A percentile compares a stretch with the other conserved stretches of the same genome.
Conservation (phyloP, 306 rosid species). For the Purshia tridentata region DNA sequence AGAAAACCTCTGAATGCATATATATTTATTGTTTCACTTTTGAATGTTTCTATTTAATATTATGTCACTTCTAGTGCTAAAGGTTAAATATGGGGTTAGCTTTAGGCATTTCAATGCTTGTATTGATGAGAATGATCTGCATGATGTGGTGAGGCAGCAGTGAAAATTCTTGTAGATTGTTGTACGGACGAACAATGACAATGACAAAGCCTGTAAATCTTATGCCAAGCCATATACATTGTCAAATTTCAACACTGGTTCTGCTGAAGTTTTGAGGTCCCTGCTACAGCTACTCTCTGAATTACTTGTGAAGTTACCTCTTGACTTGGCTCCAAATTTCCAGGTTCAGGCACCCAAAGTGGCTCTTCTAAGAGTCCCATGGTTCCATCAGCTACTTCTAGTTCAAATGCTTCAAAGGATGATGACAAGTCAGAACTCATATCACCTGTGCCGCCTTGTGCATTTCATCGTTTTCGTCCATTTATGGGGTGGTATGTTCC, state of each 20-base stretch:
- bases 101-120: slow-evolving; percentile 79
- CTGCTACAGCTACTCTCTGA: slow-evolving; percentile 51
- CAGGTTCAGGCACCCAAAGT: slow-evolving; percentile 27
- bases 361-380: slow-evolving; percentile 22
- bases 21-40: not conserved
- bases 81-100: slow-evolving; percentile 68
- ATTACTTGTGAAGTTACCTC: slow-evolving; percentile 36
- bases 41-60: not conserved
- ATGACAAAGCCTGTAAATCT: slow-evolving; percentile 31
- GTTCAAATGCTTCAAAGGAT: slow-evolving; percentile 21
- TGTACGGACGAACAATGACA: slow-evolving; percentile 37
- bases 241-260: slow-evolving; percentile 6
- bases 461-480: slow-evolving; percentile 19
- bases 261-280: slow-evolving; percentile 43
- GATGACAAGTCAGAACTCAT: slow-evolving; percentile 13
- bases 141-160: too few species aligned
- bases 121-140: slow-evolving; percentile 39
- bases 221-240: slow-evolving; percentile 27
- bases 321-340: slow-evolving; percentile 35
- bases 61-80: slow-evolving; percentile 15
- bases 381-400: slow-evolving; percentile 23
- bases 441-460: not conserved
- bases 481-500: slow-evolving; percentile 59
- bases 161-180: slow-evolving; percentile 69
- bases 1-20: too few species aligned